A percentile compares a stretch with the other conserved stretches of the same genome.
phyloP scores from a whole-genome alignment of 306 rosid species.

The Corylus avellana region DNA sequence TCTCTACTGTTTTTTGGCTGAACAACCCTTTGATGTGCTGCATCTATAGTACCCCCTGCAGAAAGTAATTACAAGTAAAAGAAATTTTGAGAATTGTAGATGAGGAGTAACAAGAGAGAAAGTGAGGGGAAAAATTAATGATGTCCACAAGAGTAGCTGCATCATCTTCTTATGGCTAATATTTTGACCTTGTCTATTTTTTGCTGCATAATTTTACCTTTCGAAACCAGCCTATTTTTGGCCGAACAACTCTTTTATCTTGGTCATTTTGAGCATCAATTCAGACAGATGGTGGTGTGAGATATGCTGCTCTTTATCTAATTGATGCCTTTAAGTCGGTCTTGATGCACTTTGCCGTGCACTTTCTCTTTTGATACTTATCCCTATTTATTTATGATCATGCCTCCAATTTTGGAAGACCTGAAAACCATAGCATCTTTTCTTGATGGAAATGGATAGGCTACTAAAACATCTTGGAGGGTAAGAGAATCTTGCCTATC shows the following conservation, averaged over 20 bases:
- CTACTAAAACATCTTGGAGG: no score
- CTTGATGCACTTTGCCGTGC: background rate
- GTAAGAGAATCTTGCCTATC: no score
- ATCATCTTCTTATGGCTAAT: slow-evolving; percentile 17
- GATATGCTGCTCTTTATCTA: background rate
- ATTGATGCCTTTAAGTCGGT: background rate
- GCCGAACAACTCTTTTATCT: background rate
- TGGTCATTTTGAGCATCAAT: background rate
- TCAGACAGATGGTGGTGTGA: background rate
- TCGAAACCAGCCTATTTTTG: slow-evolving; percentile 22
- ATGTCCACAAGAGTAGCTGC: slow-evolving; percentile 14
- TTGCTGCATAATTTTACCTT: slow-evolving; percentile 5
- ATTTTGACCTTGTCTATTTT: slow-evolving; percentile 21
- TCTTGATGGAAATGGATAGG: no score
- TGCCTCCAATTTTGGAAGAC: background rate
- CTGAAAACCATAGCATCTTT: background rate
- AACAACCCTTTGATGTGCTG: slow-evolving; percentile 88
- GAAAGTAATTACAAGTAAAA: slow-evolving; percentile 2
- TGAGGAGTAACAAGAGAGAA: background rate
- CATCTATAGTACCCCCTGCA: slow-evolving; percentile 86
- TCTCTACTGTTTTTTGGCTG: slow-evolving; percentile 96
- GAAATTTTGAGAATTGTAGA: slow-evolving; percentile 14
- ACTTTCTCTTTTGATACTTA: background rate
- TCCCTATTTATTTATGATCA: background rate
- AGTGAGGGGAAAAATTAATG: slow-evolving; percentile 4